Percentiles rank a stretch among this genome's conserved stretches.
These are phyloP conservation scores for Aphanocladium album DNA, from an alignment of 2,329 filamentous ascomycete species.

Conservation along the genomic window DNA sequence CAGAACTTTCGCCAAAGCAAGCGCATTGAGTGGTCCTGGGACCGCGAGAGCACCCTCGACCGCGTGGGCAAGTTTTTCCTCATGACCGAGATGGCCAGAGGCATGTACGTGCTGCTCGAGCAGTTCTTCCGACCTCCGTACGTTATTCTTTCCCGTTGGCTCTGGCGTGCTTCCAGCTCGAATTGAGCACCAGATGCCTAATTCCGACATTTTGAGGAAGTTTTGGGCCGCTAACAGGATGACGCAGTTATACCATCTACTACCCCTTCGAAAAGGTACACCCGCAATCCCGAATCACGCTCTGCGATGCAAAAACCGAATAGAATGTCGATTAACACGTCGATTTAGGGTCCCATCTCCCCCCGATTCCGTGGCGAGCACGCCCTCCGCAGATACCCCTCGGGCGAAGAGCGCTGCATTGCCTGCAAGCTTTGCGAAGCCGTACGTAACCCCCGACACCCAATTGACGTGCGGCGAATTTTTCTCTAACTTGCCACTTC, in stretches of 20 bases:
- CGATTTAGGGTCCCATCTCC: constrained; percentile 74
- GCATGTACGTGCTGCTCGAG: constrained; percentile 97
- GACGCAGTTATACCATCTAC: constrained; percentile 84
- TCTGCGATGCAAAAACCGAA: not conserved
- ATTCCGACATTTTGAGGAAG: not conserved
- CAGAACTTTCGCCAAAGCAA: constrained; percentile 73
- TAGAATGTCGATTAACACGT: not conserved
- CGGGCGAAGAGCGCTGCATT: constrained; percentile 97
- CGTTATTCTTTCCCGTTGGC: constrained; percentile 39
- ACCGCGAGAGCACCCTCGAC: constrained; percentile 71
- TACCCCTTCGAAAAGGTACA: constrained; percentile 93
- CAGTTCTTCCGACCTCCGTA: constrained; percentile 98
- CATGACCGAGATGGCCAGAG: constrained; percentile 89
- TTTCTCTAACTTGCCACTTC: not conserved
- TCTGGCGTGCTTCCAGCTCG: not conserved
- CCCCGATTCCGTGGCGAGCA: constrained; percentile 98
- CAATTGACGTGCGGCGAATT: not conserved
- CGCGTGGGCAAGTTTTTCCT: constrained; percentile 91
- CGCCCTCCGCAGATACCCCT: constrained; percentile 91
- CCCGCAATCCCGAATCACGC: not conserved
- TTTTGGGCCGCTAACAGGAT: constrained; percentile 7
- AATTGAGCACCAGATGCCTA: not conserved
- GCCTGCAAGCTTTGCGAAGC: constrained; percentile 99
- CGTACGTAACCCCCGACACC: constrained; percentile 31
- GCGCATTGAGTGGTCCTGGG: constrained; percentile 74